Evolutionary conservation across 2,329 filamentous ascomycete species (phyloP), one percentile per base, ranked within the genome.

Genomic region (Annulohypoxylon truncatum): DNA sequence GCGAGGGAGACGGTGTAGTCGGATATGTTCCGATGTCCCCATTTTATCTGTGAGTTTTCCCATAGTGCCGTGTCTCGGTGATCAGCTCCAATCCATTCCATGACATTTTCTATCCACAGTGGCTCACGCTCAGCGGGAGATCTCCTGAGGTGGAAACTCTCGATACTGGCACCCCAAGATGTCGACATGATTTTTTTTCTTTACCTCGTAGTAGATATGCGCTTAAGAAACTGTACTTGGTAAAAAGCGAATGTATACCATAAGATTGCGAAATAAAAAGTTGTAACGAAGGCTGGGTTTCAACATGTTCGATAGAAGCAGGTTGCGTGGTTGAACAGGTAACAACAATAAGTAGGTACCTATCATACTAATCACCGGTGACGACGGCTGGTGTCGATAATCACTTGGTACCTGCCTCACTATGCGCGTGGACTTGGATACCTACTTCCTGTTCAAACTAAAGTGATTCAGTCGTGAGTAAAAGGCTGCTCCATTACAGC

Each of bases 1-100:
- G 18, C 5, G 4, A 56, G 3, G 2, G 64, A 63, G 35, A 66
- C 22, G 18, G 47, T 59, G 12, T 63, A 66, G 4, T 46, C 22
- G 7, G 22, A 26, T 24, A 63, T 22, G 6, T 2, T 44, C 8
- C 4, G 33, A 3, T 6, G 12, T 5, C 38, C 46, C 22, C 31
- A 28, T 15, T 6, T 48, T 10, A 66, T 18, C 1, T 33, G 7
- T 15, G 24, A 28, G 15, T 26, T 7, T 1, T 31, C 4, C 62
- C 51, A 65, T 2, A 12, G 5, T 9, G 15, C 8, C 7, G 15
- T 13, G 5, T 38, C 47, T 12, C 12, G 15, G 26, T 26, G 5
- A 4, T 53, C 38, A 7, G 28, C 8, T 4, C 3, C 46, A 40
- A 53, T 61, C 18, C 18, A 52, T 8, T 28, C 28, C 24, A 56